A percentile compares a stretch with the other conserved stretches of the same genome.
phyloP scores from a whole-genome alignment of 2,329 filamentous ascomycete species.

The Beauveria australis region DNA sequence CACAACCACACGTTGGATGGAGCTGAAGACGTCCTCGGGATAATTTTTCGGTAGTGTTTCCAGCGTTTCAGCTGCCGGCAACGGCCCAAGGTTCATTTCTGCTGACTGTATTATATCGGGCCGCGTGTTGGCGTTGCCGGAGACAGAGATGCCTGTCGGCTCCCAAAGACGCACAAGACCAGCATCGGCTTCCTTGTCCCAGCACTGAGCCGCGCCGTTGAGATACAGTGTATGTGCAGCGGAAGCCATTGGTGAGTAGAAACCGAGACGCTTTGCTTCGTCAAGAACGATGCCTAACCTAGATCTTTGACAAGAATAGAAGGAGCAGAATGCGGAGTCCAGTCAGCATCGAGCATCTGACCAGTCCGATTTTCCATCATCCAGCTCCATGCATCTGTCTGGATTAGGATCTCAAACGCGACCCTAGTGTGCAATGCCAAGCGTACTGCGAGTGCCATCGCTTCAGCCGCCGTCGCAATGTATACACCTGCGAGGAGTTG shows the following conservation, averaged over 20 bases:
- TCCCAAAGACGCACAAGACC: conserved; percentile 33
- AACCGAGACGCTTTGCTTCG: conserved; percentile 23
- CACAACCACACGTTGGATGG: conserved; percentile 14
- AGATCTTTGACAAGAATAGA: conserved; percentile 27
- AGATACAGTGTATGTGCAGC: conserved; percentile 25
- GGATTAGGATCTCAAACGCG: conserved; percentile 38
- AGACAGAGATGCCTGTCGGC: conserved; percentile 16
- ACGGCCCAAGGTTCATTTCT: neutral
- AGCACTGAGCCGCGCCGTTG: conserved; percentile 23
- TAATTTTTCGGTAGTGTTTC: conserved; percentile 18
- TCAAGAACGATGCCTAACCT: conserved; percentile 22
- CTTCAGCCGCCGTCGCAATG: conserved; percentile 46
- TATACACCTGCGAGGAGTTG: conserved; percentile 51
- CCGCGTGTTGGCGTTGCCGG: conserved; percentile 9
- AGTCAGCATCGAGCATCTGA: conserved; percentile 28
- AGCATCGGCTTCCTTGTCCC: conserved; percentile 26
- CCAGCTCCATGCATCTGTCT: conserved; percentile 26
- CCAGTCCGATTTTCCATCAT: conserved; percentile 30
- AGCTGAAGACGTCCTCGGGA: conserved; percentile 15
- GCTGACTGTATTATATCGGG: neutral
- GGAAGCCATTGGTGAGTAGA: conserved; percentile 22
- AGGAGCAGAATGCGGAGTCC: conserved; percentile 26
- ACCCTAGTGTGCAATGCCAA: conserved; percentile 43
- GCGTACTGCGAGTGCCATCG: conserved; percentile 46
- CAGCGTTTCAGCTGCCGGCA: conserved; percentile 18